Evolutionary conservation across 2,329 filamentous ascomycete genomes (phyloP).

Genomic region (Westerdykella aurantiaca): DNA sequence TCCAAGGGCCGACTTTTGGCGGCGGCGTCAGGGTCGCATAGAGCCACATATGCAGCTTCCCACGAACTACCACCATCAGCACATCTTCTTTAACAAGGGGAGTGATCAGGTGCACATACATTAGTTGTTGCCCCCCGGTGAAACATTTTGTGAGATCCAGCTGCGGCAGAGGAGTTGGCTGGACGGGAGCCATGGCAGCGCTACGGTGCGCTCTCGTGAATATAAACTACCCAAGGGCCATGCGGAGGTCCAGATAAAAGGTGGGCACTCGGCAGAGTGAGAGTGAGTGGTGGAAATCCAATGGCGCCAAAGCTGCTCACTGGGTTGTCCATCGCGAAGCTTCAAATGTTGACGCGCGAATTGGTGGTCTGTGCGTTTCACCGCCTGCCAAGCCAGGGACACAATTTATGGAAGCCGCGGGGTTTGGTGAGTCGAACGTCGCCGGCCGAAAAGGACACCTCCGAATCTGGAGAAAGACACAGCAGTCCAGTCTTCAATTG

Average conservation of each 20-base stretch:
- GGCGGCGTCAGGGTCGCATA: conserved; percentile 46
- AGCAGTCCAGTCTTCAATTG: neutral
- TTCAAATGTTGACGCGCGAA: neutral
- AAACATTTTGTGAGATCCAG: conserved; percentile 82
- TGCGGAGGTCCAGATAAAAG: conserved; percentile 6
- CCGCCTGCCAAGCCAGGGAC: neutral
- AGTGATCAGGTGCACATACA: conserved; percentile 55
- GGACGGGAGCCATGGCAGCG: conserved; percentile 34
- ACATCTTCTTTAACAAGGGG: neutral
- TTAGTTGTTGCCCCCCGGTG: conserved; percentile 68
- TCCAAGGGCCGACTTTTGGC: conserved; percentile 43
- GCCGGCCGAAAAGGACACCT: neutral
- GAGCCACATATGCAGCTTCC: conserved; percentile 51
- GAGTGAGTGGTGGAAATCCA: too few relatives aligned
- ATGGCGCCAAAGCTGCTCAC: conserved; percentile 15
- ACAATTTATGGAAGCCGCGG: neutral
- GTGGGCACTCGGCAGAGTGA: neutral
- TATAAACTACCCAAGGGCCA: conserved; percentile 30
- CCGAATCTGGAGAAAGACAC: neutral
- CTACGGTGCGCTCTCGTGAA: conserved; percentile 27
- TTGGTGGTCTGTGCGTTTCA: neutral
- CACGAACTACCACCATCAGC: conserved; percentile 53
- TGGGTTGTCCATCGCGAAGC: conserved; percentile 10
- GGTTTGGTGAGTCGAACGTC: neutral
- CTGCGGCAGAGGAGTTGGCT: conserved; percentile 47